These are phyloP conservation scores for Didymella segeticola DNA, from an alignment of 2,329 filamentous ascomycete genomes.

Conservation along the genomic window DNA sequence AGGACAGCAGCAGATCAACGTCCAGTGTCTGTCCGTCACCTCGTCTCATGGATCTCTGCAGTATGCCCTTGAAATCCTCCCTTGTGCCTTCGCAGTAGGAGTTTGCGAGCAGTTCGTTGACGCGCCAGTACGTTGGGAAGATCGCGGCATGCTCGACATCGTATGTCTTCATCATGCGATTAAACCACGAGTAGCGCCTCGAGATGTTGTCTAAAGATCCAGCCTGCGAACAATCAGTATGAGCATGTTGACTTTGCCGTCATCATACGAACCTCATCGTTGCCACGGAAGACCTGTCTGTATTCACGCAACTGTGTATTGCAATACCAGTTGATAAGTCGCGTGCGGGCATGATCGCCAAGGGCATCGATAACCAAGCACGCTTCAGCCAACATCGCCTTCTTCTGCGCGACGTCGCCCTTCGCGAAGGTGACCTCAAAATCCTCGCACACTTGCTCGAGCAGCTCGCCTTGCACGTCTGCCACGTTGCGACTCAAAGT, in stretches of 20 bases:
- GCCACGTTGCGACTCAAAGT: conserved; percentile 90
- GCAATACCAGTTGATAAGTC: conserved; percentile 95
- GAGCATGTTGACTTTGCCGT: neutral
- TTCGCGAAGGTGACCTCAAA: conserved; percentile 96
- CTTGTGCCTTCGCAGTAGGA: conserved; percentile 94
- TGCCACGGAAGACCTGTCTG: conserved; percentile 91
- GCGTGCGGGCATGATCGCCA: conserved; percentile 81
- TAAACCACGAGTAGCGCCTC: conserved; percentile 94
- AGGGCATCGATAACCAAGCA: conserved; percentile 95
- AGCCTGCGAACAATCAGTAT: conserved; percentile 56
- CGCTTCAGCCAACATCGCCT: conserved; percentile 78
- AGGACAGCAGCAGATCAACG: conserved; percentile 86
- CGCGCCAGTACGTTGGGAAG: conserved; percentile 87
- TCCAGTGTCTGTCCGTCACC: conserved; percentile 80
- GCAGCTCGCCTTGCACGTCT: conserved; percentile 87
- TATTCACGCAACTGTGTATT: conserved; percentile 97
- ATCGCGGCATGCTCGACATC: conserved; percentile 90
- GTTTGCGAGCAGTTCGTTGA: conserved; percentile 87
- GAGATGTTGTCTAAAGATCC: conserved; percentile 97
- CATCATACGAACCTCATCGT: conserved; percentile 69
- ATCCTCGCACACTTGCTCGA: conserved; percentile 99
- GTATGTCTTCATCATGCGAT: conserved; percentile 91
- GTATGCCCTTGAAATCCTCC: conserved; percentile 92
- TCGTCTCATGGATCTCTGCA: conserved; percentile 85
- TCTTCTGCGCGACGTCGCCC: conserved; percentile 75